phyloP scores from a whole-genome alignment of 306 rosid species.

The Oxytropis ochrocephala region DNA sequence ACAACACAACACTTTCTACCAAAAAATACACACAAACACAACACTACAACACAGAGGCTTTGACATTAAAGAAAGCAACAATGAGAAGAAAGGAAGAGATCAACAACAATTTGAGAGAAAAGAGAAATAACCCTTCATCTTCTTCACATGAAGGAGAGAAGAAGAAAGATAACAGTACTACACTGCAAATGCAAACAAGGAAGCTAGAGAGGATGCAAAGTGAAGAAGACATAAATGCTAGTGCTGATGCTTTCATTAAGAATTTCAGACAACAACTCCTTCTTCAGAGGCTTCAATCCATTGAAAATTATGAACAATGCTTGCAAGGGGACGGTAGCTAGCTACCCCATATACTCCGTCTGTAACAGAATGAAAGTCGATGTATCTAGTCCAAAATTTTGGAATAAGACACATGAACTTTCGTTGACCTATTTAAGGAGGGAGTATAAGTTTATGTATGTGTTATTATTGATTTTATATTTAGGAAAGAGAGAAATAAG shows the following conservation, averaged over 20 bases:
- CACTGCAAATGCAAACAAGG: not conserved
- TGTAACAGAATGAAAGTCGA: too few relatives aligned
- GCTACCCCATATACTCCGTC: too few relatives aligned
- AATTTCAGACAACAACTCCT: conserved; percentile 72
- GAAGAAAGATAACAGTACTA: not conserved
- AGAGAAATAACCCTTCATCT: conserved; percentile 5
- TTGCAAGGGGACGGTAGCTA: conserved; percentile 41
- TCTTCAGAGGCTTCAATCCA: conserved; percentile 83
- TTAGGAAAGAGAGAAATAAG: not conserved
- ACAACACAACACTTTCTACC: not conserved
- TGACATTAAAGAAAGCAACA: not conserved
- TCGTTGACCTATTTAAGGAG: too few relatives aligned
- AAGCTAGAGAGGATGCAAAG: conserved; percentile 49
- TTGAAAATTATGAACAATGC: conserved; percentile 66
- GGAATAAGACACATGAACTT: too few relatives aligned
- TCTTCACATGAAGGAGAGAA: conserved; percentile 11
- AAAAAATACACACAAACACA: too few relatives aligned
- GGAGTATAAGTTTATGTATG: not conserved
- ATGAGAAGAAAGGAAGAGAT: conserved; percentile 28
- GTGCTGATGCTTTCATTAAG: conserved; percentile 83
- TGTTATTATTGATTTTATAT: not conserved
- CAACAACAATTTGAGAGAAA: conserved; percentile 13
- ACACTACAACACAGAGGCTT: not conserved
- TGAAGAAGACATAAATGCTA: conserved; percentile 64
- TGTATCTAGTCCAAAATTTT: too few relatives aligned